Base-by-base conservation (phyloP, 2,329 filamentous ascomycete genomes). In the Fusarium verticillioides region DNA sequence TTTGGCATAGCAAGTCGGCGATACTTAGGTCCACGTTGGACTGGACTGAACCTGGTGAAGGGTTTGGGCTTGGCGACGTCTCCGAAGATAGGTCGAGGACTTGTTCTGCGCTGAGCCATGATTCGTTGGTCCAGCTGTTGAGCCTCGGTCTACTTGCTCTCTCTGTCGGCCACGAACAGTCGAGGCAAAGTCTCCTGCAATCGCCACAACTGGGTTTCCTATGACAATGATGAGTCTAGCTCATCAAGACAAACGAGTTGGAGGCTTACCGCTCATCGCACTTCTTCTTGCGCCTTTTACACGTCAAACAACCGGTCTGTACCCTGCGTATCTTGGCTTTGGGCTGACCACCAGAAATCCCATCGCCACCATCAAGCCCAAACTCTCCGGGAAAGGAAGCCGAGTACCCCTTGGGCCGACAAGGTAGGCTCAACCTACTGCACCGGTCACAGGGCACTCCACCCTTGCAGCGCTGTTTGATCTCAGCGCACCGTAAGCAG, bases 391-490 rank as follows among this genome's bases (percentile, higher is more conserved):
- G 7, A 19, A 53, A 16, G 2, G 43, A n/a, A 9, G 30, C 39
- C 26, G 19, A 7, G n/a, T 9, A 40, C 0, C 43, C 28, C 46
- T 65, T 65, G 1, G 46, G 62, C 18, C 46, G 62, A n/a, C 62
- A 65, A 4, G 62, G 62, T 2, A 65, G 26, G 16, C 62, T 65
- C 37, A 65, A 15, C 4, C 62, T 36, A 3, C n/a, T 36, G 18
- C 62, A 65, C 12, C 62, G 59, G 2, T 65, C 62, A 5, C 62
- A 65, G 0, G 62, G 62, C 2, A 46, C 50, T 0, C 62, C 62
- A 15, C 62, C 62, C 32, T 62, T 63, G 3, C 62, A 65, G 21
- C 62, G 46, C 15, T 65, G 59, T 15, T 65, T 65, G 26, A 65
- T 65, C 9, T 63, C 62, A 1, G 59, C 59, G n/a, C 62, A 65